Evolutionary conservation across 495 filamentous ascomycete species (phyloP), one percentile per base, ranked within the genome.

Genomic region (Xylaria intraflava): DNA sequence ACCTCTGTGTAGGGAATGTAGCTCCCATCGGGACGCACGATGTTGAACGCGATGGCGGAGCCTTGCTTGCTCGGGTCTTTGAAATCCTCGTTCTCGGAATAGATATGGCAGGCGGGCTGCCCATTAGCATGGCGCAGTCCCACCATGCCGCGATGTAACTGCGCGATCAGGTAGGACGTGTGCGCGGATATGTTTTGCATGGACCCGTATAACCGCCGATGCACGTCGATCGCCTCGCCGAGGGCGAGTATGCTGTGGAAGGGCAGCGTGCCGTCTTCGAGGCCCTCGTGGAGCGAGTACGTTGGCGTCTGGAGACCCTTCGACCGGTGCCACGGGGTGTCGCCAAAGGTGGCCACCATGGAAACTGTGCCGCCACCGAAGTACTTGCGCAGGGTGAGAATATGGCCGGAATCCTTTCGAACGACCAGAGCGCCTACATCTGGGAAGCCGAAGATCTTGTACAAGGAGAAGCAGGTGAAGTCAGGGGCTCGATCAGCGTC

Each of bases 371-470:
- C 87, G 9, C 87, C 87, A 27, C 87, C 87, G 62, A 92, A 92
- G 62, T 86, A 90, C 46, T 74, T 79, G 26, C 85, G 75, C 45
- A 80, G 72, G 44, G 73, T 68, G 9, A 91, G 74, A 33, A 87
- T 77, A 40, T 81, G 74, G 1, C 79, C 82, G 19, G 83, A 81
- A 17, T 74, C 71, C 58, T 76, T 83, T 23, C 85, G 78, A 11
- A 90, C 76, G 33, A 89, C 76, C 20, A 91, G 65, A 5, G 78
- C 87, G 1, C 87, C 88, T 14, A 92, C 73, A 50, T 90, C 83
- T 0, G 87, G 87, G 51, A 88, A 87, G 12, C 87, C 87, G 62
- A 90, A 90, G 47, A 90, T 86, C 67, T 92, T 92, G 67, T 90
- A 90, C 62, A 90, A 82, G 8, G 83, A 87, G 20, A 90, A 53